Base-by-base conservation (phyloP, 129 eudicot genomes). In the Pittosporum tobira region DNA sequence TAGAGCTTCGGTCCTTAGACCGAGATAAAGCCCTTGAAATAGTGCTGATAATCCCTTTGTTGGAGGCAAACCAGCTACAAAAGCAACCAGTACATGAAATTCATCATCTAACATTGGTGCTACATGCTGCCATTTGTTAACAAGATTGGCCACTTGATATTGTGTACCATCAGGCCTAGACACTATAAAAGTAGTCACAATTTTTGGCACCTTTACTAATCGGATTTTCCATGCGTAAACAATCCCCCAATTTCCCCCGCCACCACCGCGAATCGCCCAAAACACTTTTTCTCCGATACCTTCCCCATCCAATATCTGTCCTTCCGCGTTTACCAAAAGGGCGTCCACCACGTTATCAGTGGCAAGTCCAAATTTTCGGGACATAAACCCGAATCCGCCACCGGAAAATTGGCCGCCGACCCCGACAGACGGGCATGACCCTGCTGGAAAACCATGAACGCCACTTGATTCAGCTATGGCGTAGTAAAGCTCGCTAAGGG, bases 191-290 rank as follows among this genome's bases (percentile, higher is more conserved):
- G 48, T 19, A 11, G 73, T 57, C 13, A 68, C 73, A 28, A 11
- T 58, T 57, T 57, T 20, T n/a, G 73, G 73, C 7, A 68, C 73
- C n/a, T 19, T 31, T 5, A 50, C 30, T 45, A 68, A 48, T 5
- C 48, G n/a, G 24, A 68, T 38, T 31, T 58, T 68, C 73, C 73
- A 57, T 12, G 48, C 59, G 31, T 57, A 57, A 1, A 68, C 56
- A 15, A 68, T 29, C 25, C 73, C 73, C 40, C 40, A 68, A 3
- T 2, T 48, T 1, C 65, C 59, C 12, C 73, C 73, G 8, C 73
- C 65, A 1, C 65, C 73, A 13, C 73, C 73, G 10, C 65, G 46
- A 27, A 68, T 25, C 15, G 73, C 73, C 73, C 73, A 68, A 48
- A 68, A 68, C 4, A 59, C 51, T 21, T 68, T 66, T 51, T 68